These are phyloP conservation scores for Nemania sp. DNA, from an alignment of 2,329 filamentous ascomycete species.

Conservation along the genomic window DNA sequence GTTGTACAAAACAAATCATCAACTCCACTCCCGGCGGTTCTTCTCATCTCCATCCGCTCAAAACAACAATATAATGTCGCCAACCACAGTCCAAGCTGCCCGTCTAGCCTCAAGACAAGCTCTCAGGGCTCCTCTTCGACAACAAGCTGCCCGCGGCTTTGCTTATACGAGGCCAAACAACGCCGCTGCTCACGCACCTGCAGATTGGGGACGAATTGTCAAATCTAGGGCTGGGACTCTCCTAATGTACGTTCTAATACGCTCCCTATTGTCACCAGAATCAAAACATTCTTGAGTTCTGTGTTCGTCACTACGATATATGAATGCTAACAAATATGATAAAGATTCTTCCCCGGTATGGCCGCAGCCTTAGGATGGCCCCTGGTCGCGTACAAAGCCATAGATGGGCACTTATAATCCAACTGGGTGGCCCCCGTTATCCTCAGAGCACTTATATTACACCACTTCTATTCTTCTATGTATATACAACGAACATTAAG, in stretches of 20 bases:
- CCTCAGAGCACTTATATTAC: background rate
- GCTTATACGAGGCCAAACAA: constrained; percentile 10
- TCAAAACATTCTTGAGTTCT: no score
- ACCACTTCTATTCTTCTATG: constrained; percentile 27
- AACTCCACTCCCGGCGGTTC: constrained; percentile 29
- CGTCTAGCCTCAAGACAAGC: constrained; percentile 34
- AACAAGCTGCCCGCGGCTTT: constrained; percentile 30
- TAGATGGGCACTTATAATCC: constrained; percentile 30
- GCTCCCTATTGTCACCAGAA: no score
- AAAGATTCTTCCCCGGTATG: constrained; percentile 54
- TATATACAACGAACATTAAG: constrained; percentile 22
- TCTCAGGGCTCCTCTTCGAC: constrained; percentile 18
- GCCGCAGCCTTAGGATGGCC: constrained; percentile 56
- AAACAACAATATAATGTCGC: constrained; percentile 32
- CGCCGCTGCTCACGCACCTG: constrained; percentile 19
- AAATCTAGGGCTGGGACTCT: constrained; percentile 49
- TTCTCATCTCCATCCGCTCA: constrained; percentile 24
- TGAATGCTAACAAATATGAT: constrained; percentile 8
- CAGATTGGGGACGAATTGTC: constrained; percentile 55
- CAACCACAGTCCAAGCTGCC: constrained; percentile 27
- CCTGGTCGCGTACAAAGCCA: constrained; percentile 35
- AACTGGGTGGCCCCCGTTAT: background rate
- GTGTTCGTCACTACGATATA: background rate
- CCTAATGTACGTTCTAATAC: constrained; percentile 53
- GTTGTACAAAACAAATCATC: constrained; percentile 19